Evolutionary conservation across 2,329 filamentous ascomycete genomes (phyloP).

Genomic region (Venturia pyrina): DNA sequence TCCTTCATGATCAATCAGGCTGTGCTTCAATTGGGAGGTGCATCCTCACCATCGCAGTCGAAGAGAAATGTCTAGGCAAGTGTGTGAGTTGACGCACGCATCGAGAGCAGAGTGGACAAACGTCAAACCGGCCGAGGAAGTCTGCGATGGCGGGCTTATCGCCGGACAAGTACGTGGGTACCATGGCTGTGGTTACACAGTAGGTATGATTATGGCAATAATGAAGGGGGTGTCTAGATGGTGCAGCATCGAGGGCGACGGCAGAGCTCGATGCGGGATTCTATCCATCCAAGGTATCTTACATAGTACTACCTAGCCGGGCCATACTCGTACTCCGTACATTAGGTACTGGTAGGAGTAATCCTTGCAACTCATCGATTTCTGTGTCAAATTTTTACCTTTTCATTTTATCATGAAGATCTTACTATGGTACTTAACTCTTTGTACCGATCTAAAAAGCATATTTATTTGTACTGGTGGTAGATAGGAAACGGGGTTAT

Average conservation of each 20-base stretch:
- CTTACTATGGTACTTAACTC: no score
- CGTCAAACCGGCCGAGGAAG: slow-evolving; percentile 88
- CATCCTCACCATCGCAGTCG: slow-evolving; percentile 79
- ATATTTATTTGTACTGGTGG: no score
- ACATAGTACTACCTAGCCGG: no score
- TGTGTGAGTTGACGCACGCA: slow-evolving; percentile 18
- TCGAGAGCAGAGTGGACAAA: slow-evolving; percentile 36
- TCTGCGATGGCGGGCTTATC: slow-evolving; percentile 65
- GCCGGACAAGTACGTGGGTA: slow-evolving; percentile 60
- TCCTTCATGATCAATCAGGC: slow-evolving; percentile 24
- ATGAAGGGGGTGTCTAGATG: neutral
- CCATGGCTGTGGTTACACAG: neutral
- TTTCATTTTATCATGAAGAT: no score
- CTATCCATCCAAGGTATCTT: no score
- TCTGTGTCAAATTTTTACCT: no score
- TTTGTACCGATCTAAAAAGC: no score
- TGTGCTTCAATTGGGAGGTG: neutral
- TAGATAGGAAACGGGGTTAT: no score
- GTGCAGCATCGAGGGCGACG: neutral
- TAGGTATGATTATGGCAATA: neutral
- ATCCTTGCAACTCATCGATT: no score
- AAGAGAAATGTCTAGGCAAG: slow-evolving; percentile 72
- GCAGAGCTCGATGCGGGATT: no score
- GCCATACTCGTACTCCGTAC: no score
- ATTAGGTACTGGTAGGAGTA: no score